These are phyloP conservation scores for Petrea volubilis DNA, from an alignment of 257 asterid genomes.

Conservation along the genomic window DNA sequence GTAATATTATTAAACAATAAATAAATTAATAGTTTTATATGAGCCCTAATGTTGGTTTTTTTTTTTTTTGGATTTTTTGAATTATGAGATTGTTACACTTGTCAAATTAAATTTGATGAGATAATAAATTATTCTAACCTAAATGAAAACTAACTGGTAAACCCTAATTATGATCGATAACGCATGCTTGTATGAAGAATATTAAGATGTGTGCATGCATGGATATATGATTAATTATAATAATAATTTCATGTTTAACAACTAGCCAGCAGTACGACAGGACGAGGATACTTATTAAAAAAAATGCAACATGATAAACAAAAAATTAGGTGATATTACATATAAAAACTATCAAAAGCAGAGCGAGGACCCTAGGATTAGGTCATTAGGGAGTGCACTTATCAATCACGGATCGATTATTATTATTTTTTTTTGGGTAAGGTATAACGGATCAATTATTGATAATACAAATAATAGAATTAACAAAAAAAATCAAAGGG, in stretches of 20 bases:
- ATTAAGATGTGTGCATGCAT: background rate
- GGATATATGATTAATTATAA: background rate
- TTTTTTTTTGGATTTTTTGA: background rate
- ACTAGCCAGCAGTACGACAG: background rate
- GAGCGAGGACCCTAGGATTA: no score
- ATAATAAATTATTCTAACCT: constrained; percentile 40
- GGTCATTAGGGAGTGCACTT: no score
- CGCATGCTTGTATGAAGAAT: constrained; percentile 5
- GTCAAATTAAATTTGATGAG: constrained; percentile 21
- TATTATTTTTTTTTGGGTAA: no score
- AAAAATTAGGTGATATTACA: no score
- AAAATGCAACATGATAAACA: no score
- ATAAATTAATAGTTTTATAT: background rate
- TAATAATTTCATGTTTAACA: background rate
- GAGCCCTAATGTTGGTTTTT: background rate
- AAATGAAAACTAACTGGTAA: constrained; percentile 23
- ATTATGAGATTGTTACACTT: constrained; percentile 22
- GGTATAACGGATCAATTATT: no score
- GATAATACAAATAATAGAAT: no score
- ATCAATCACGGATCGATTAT: no score
- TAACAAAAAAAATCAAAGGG: no score
- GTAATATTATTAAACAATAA: background rate
- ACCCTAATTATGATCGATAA: background rate
- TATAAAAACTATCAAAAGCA: no score
- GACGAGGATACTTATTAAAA: no score